Conservation (phyloP, 1,284 basidiomycete species). For the Cryptococcus neoformans region DNA sequence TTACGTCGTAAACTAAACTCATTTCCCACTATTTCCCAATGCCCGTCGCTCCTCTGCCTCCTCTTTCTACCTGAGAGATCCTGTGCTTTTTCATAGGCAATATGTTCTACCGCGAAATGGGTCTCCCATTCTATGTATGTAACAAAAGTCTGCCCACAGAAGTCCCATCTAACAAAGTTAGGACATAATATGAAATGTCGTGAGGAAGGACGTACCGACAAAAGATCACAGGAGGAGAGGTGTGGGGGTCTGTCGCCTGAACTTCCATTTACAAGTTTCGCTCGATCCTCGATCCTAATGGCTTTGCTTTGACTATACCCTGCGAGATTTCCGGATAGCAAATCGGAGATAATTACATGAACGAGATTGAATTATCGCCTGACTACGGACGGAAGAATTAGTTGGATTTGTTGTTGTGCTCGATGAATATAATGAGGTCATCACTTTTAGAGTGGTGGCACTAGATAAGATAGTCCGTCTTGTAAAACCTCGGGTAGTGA, state of each 20-base stretch:
- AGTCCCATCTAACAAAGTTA: conserved; percentile 10
- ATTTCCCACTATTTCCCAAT: conserved; percentile 8
- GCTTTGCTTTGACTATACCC: too few species aligned
- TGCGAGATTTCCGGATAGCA: background rate
- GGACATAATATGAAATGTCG: background rate
- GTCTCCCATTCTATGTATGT: conserved; percentile 12
- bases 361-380: too few species aligned
- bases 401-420: too few species aligned
- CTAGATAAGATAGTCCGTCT: too few species aligned
- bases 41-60: conserved; percentile 3
- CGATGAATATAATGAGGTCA: too few species aligned
- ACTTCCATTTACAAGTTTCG: background rate
- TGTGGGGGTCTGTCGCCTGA: background rate
- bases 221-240: background rate
- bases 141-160: conserved; percentile 7
- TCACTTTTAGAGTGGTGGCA: too few species aligned
- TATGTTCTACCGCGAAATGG: conserved; percentile 13
- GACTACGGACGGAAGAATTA: too few species aligned
- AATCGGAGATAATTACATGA: background rate
- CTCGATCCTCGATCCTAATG: too few species aligned
- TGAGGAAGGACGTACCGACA: background rate
- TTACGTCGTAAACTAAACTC: background rate
- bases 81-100: conserved; percentile 7
- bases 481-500: too few species aligned
- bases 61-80: conserved; percentile 4